phyloP scores from a whole-genome alignment of 495 filamentous ascomycete species.

The Lophiostoma macrostomum region DNA sequence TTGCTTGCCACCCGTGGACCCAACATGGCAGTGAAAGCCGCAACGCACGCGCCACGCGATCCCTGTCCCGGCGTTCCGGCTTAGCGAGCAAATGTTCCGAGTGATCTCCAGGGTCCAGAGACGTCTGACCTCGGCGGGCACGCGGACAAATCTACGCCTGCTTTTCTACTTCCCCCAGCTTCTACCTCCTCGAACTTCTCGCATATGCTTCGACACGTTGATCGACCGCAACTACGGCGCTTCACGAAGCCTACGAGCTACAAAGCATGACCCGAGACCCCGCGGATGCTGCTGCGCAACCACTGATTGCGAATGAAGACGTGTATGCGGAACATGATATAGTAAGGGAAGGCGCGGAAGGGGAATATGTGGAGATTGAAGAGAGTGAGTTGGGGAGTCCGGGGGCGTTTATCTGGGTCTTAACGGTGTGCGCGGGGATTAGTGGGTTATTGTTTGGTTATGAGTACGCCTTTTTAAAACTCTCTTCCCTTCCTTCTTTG shows the following conservation, averaged over 20 bases:
- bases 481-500: too few species aligned
- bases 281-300: constrained; percentile 14
- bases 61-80: too few species aligned
- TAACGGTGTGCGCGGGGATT: constrained; percentile 79
- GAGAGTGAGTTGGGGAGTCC: constrained; percentile 22
- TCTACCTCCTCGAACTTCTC: not conserved
- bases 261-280: constrained; percentile 21
- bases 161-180: too few species aligned
- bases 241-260: constrained; percentile 20
- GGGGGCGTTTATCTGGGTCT: constrained; percentile 60
- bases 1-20: too few species aligned
- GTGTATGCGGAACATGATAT: not conserved
- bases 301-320: constrained; percentile 17
- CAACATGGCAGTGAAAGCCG: too few species aligned
- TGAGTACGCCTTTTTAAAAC: constrained; percentile 53
- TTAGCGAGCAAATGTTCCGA: too few species aligned
- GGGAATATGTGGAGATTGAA: constrained; percentile 13
- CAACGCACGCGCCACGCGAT: too few species aligned
- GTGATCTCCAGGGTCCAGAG: too few species aligned
- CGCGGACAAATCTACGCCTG: too few species aligned
- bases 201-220: not conserved
- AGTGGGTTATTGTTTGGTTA: constrained; percentile 88
- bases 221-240: constrained; percentile 5
- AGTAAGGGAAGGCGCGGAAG: not conserved
- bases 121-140: too few species aligned